Evolutionary conservation across 2,329 filamentous ascomycete species (phyloP), one percentile per base, ranked within the genome.

Genomic region (Sphaceloma murrayae): DNA sequence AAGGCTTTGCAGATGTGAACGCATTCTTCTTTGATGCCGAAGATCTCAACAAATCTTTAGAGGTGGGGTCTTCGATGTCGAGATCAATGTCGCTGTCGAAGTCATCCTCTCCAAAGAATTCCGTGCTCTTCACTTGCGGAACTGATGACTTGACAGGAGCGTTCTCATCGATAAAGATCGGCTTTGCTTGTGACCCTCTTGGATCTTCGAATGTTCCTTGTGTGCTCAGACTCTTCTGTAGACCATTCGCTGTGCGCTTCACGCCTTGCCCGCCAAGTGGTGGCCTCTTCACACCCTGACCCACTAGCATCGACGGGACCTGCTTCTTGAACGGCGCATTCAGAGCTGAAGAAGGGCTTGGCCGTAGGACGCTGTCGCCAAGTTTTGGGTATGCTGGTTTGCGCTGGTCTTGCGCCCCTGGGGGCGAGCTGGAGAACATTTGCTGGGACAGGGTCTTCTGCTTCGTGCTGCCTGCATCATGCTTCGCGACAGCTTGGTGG

Each of bases 11-110:
- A 14, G 34, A 17, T n/a, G 44, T 46, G 11, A 46, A 26, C 13
- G 58, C 27, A 45, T 53, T 54, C 8, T 59, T 54, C 38, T 52
- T 48, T n/a, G 65, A 55, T 8, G 56, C 58, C 1, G 67, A 66
- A 40, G 70, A 69, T 18, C 53, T 55, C 14, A 69, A 58, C 2
- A 59, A 59, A 29, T 54, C 57, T 51, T 66, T 68, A 2, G 73
- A 67, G 1, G 67, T 62, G 0, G 79, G 77, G 47, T 77, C 71
- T 47, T 83, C 72, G 42, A 78, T 73, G 50, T 87, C 83, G 17
- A 94, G 68, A 45, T 86, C 75, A 14, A 80, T 73, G 53, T 94
- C 87, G 57, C 89, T 84, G 54, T 86, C 85, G 52, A 94, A 91
- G 57, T 94, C 88, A 53, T 89, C 80, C 50, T 87, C 83, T 48